Evolutionary conservation across 2,329 filamentous ascomycete genomes (phyloP).

Genomic region (Colletotrichum karsti): DNA sequence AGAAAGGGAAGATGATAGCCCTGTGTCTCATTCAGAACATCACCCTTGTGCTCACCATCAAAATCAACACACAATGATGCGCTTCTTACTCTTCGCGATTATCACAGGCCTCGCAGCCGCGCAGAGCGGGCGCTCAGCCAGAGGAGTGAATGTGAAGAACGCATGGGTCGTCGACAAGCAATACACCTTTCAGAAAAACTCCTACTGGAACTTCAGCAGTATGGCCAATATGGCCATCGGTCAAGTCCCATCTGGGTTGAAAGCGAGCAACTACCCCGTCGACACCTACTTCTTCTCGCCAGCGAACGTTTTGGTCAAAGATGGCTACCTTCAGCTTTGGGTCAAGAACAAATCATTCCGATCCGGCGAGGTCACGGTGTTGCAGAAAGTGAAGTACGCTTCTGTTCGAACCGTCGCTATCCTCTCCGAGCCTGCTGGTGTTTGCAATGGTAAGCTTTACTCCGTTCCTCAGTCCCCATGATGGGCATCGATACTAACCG

Average conservation of each 20-base stretch:
- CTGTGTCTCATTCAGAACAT: too few relatives aligned
- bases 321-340: slow-evolving; percentile 37
- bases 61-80: neutral
- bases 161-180: neutral
- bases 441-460: slow-evolving; percentile 36
- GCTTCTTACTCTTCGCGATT: neutral
- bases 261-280: slow-evolving; percentile 31
- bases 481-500: neutral
- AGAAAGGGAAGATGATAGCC: neutral
- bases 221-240: neutral
- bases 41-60: neutral
- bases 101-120: neutral
- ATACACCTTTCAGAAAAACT: neutral
- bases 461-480: fast-evolving
- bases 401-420: slow-evolving; percentile 38
- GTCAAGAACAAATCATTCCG: slow-evolving; percentile 33
- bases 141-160: neutral
- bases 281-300: slow-evolving; percentile 25
- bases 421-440: slow-evolving; percentile 35
- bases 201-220: neutral
- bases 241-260: slow-evolving; percentile 31
- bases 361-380: slow-evolving; percentile 33
- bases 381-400: slow-evolving; percentile 37
- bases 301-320: slow-evolving; percentile 29
- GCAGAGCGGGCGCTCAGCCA: neutral